Percentiles rank a stretch among this genome's conserved stretches.
Conservation (phyloP, 176 grass and related monocot genomes). For the Leersia perrieri region DNA sequence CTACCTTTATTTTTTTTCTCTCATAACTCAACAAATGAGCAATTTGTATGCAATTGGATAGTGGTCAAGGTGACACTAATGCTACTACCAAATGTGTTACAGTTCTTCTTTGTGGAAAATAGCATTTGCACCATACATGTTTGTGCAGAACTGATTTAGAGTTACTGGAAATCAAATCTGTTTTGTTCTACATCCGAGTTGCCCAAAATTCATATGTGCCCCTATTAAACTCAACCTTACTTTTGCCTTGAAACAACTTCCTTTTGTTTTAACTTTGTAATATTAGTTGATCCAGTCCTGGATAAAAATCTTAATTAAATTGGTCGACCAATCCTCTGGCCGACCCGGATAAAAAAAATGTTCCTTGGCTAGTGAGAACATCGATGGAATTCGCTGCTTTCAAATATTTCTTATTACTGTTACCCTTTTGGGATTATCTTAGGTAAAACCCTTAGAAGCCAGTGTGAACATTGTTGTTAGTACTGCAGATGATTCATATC, state of each 20-base stretch:
- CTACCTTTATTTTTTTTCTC: no score
- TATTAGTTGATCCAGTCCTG: no score
- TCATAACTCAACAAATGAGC: no score
- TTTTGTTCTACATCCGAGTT: neutral
- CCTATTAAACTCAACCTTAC: neutral
- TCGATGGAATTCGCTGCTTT: neutral
- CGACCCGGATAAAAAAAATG: no score
- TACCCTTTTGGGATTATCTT: constrained; percentile 23
- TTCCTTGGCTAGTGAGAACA: no score
- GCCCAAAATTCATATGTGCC: neutral
- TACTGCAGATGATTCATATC: constrained; percentile 87
- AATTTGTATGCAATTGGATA: no score
- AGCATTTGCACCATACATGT: neutral
- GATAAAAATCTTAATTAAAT: no score
- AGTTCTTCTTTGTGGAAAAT: no score
- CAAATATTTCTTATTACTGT: constrained; percentile 8
- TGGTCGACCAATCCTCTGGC: no score
- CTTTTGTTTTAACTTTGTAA: neutral
- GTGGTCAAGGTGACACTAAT: no score
- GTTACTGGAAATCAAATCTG: neutral
- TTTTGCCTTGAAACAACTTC: neutral
- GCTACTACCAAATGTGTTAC: no score
- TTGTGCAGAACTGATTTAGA: neutral
- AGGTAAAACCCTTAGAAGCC: constrained; percentile 87
- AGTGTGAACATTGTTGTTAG: constrained; percentile 72